These are phyloP conservation scores for Botrytis hyacinthi DNA, from an alignment of 2,329 filamentous ascomycete genomes.

Conservation along the genomic window DNA sequence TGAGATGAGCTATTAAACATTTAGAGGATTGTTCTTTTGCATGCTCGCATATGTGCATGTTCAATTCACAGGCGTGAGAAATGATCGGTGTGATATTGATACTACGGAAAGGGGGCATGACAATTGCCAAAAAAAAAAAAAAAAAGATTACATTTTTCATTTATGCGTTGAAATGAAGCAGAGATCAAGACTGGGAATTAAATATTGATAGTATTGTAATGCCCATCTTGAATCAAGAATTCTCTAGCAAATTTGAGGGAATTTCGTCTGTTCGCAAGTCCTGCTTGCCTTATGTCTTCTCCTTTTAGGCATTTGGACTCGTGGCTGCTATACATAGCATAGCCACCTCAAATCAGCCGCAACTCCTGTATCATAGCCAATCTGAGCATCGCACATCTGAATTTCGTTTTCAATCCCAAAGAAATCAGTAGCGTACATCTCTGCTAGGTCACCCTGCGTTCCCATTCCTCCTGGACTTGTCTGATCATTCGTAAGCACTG, in stretches of 20 bases:
- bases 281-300: not conserved
- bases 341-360: conserved; percentile 13
- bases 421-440: conserved; percentile 8
- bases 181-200: not conserved
- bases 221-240: not conserved
- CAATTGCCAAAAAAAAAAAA: too few species aligned
- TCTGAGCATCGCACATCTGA: conserved; percentile 6
- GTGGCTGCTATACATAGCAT: conserved; percentile 5
- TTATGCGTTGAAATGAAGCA: not conserved
- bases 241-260: not conserved
- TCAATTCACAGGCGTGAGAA: too few species aligned
- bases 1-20: not conserved
- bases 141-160: not conserved
- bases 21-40: not conserved
- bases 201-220: not conserved
- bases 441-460: not conserved
- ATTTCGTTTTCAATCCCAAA: conserved; percentile 13
- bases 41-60: not conserved
- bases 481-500: not conserved
- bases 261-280: not conserved
- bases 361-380: conserved; percentile 11
- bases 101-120: too few species aligned
- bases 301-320: too few species aligned
- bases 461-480: not conserved
- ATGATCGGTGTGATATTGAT: too few species aligned